Base-by-base conservation (phyloP, 2,329 filamentous ascomycete species). In the Tolypocladium amazonense region DNA sequence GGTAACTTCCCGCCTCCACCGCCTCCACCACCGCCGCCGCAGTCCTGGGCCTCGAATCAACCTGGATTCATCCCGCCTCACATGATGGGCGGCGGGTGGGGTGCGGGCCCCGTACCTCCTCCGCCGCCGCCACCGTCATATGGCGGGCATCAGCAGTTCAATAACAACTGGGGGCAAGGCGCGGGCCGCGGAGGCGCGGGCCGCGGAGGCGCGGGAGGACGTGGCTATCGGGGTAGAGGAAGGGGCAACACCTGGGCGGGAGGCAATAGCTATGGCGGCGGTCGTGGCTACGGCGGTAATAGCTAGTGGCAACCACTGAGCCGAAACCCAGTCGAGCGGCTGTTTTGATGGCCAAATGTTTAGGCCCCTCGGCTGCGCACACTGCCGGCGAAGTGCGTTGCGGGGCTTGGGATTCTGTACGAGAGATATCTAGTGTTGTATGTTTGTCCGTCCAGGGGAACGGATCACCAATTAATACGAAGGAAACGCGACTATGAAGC, bases 1-100 rank as follows among this genome's bases (percentile, higher is more conserved):
- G 76, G 76, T 3, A 70, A 71, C 12, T 79, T 77, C 76, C 76
- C 76, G 7, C 71, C 69, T 1, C 71, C 70, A 0, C 72, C 70
- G 1, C 69, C 69, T 1, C 71, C 70, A 0, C 71, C 70, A 0
- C 72, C 70, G 1, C 69, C 61, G 6, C 62, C 63, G 8, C 63
- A 65, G 58, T 64, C 59, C 55, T 73, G 71, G 72, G 68, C 65
- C 9, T 64, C 66, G 4, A 67, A 72, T 47, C 64, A 54, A 20
- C 37, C 68, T 25, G 61, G 64, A 30, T 65, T 70, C 61, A 62
- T 65, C 53, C 58, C 64, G 11, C 62, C 63, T 15, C 68, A 65
- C 43, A 69, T 69, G 64, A 66, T 69, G 61, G 30, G 53, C 6
- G 66, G 66, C 30, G 64, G 64, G 3, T 70, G 69, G 70, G 65